phyloP scores from a whole-genome alignment of 1,284 basidiomycete genomes.

The Cutaneotrichosporon spelunceum region DNA sequence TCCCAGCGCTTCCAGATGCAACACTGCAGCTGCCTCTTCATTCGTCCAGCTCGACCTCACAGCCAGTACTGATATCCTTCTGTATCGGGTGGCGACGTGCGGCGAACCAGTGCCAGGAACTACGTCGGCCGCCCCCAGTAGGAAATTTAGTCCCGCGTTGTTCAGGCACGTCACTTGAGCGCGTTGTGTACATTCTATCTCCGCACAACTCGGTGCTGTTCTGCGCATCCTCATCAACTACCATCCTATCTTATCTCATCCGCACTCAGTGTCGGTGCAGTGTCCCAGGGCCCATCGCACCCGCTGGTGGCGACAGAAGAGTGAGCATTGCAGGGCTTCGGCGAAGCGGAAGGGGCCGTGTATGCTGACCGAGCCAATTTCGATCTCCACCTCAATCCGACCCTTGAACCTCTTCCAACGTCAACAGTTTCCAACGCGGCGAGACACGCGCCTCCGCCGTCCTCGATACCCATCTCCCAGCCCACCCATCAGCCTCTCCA shows the following conservation, averaged over 20 bases:
- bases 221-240: not conserved
- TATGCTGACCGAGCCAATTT: not conserved
- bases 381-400: not conserved
- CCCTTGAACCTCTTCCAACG: not conserved
- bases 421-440: not conserved
- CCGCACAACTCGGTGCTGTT: not conserved
- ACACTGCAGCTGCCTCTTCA: too few species aligned
- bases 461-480: not conserved
- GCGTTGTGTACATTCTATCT: not conserved
- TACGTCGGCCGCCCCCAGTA: too few species aligned
- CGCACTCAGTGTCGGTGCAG: not conserved
- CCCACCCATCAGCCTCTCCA: not conserved
- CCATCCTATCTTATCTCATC: not conserved
- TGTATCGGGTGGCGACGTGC: too few species aligned
- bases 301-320: not conserved
- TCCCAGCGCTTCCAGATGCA: too few species aligned
- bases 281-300: not conserved
- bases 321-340: not conserved
- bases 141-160: not conserved
- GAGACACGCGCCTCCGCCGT: not conserved
- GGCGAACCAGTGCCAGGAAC: too few species aligned
- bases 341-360: not conserved
- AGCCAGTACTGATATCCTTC: too few species aligned
- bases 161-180: not conserved
- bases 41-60: too few species aligned